Conservation (phyloP, 208 protist genomes). For the Leishmania guyanensis region DNA sequence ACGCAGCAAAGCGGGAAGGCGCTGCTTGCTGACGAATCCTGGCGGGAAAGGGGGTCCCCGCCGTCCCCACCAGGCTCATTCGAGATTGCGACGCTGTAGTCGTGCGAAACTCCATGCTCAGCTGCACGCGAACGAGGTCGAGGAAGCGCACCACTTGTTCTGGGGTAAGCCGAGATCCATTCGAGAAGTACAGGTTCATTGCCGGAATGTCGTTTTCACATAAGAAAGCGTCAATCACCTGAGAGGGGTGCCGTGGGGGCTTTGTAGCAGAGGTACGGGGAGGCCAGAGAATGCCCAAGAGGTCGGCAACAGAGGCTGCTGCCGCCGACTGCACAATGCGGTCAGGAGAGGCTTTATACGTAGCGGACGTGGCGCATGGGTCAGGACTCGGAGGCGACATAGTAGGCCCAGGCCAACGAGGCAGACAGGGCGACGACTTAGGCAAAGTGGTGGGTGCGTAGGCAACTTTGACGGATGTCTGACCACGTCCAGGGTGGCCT, state of each 20-base stretch:
- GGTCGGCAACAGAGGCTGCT: constrained; percentile 38
- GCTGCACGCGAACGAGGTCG: constrained; percentile 47
- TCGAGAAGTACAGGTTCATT: constrained; percentile 56
- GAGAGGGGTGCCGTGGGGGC: background rate
- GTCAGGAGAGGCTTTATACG: background rate
- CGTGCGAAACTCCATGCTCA: constrained; percentile 4
- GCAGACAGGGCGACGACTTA: background rate
- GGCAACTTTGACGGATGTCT: background rate
- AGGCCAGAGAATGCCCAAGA: constrained; percentile 71
- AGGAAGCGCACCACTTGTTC: constrained; percentile 55
- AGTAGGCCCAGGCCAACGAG: background rate
- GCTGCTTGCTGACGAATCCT: background rate
- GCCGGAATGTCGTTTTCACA: background rate
- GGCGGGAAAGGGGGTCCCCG: background rate
- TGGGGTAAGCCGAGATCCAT: constrained; percentile 54
- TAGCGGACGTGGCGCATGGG: background rate
- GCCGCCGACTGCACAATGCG: constrained; percentile 15
- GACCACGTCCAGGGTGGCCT: background rate
- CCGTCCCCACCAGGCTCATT: background rate
- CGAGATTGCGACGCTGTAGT: background rate
- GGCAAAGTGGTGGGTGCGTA: background rate
- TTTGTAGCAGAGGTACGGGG: constrained; percentile 15
- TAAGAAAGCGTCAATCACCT: background rate
- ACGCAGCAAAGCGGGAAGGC: background rate
- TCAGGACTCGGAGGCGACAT: background rate